Conservation (phyloP, 1,284 basidiomycete genomes). For the Leccinum angustisporum region DNA sequence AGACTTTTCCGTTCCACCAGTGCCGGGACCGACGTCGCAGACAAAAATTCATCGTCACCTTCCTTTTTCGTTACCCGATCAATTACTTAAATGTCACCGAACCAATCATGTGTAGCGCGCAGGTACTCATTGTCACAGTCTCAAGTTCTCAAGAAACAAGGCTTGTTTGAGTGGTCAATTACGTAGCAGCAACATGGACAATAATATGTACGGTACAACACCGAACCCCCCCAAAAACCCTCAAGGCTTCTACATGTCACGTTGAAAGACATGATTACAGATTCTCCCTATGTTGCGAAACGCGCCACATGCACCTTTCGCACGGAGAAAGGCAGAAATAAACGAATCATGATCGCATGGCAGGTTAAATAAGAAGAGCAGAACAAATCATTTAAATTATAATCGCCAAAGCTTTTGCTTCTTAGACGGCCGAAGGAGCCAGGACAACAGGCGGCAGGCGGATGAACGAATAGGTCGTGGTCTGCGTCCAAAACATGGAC, state of each 20-base stretch:
- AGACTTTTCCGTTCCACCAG: constrained; percentile 4
- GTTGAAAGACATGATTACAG: background rate
- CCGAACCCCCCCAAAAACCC: background rate
- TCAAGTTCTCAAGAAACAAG: too few species aligned
- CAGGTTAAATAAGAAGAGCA: background rate
- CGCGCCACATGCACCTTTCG: background rate
- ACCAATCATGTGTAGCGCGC: constrained; percentile 1
- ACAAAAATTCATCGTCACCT: constrained; percentile 9
- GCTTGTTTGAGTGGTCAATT: background rate
- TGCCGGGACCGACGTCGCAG: background rate
- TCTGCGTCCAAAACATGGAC: constrained; percentile 30
- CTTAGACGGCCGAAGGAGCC: constrained; percentile 22
- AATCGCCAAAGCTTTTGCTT: background rate
- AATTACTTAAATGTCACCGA: constrained; percentile 24
- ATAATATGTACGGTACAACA: background rate
- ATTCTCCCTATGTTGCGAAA: background rate
- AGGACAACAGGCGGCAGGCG: constrained; percentile 24
- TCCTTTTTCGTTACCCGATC: constrained; percentile 34
- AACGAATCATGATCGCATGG: background rate
- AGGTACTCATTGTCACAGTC: background rate
- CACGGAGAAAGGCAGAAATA: background rate
- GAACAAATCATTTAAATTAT: background rate
- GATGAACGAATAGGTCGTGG: constrained; percentile 30
- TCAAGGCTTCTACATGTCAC: background rate
- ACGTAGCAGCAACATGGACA: background rate